Evolutionary conservation across 2,329 filamentous ascomycete genomes (phyloP).

Genomic region (Lachnellula arida): DNA sequence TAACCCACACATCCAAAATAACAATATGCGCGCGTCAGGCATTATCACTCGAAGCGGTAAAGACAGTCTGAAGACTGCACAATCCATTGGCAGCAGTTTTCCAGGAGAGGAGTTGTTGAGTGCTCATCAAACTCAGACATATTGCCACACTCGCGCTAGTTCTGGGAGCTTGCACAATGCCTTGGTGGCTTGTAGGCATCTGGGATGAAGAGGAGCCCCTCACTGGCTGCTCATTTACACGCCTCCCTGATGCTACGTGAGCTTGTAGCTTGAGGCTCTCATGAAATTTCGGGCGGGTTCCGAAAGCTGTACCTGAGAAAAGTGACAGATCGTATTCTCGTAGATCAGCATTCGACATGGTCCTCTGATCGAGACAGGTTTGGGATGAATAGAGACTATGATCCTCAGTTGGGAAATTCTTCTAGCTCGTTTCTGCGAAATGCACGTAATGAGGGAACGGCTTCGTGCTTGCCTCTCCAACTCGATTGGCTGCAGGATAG

Average conservation of each 20-base stretch:
- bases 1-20: not conserved
- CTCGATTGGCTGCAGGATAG: slow-evolving; percentile 1
- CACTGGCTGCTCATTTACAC: not conserved
- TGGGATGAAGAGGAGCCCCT: not conserved
- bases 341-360: slow-evolving; percentile 4
- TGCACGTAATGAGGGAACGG: slow-evolving; percentile 11
- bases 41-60: not conserved
- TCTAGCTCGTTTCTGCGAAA: not conserved
- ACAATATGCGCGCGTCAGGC: not conserved
- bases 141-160: not conserved
- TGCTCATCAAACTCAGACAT: slow-evolving; percentile 7
- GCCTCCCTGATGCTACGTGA: not conserved
- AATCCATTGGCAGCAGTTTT: not conserved
- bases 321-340: slow-evolving; percentile 1
- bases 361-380: not conserved
- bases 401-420: slow-evolving; percentile 2
- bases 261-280: slow-evolving; percentile 1
- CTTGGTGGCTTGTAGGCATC: not conserved
- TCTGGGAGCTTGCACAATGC: not conserved
- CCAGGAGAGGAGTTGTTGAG: not conserved
- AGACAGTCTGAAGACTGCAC: not conserved
- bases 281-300: not conserved
- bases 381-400: slow-evolving; percentile 2
- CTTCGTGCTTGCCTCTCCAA: slow-evolving; percentile 6
- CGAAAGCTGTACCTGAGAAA: slow-evolving; percentile 6